phyloP scores from a whole-genome alignment of 768 basidiomycete species.

The Rhodotorula paludigena region DNA sequence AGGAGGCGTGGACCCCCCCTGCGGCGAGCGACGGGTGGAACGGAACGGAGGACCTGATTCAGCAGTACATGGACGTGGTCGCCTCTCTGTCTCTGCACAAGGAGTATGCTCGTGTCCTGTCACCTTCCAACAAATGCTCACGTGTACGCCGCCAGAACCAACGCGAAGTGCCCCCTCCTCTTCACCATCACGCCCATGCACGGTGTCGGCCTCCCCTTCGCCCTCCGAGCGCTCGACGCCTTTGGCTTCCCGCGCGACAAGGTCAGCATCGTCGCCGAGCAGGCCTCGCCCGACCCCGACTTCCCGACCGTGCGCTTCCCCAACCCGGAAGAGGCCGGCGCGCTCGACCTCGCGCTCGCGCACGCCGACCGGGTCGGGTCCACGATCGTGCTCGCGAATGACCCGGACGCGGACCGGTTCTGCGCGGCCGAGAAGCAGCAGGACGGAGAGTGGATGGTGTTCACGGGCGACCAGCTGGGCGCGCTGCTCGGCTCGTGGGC shows the following conservation, averaged over 20 bases:
- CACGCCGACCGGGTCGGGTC: conserved; percentile 58
- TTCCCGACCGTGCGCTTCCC: conserved; percentile 81
- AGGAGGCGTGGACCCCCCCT: conserved; percentile 50
- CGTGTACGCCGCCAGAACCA: conserved; percentile 41
- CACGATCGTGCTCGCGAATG: conserved; percentile 73
- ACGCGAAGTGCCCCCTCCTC: conserved; percentile 50
- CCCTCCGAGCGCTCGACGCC: conserved; percentile 56
- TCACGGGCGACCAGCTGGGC: conserved; percentile 83
- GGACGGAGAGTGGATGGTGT: conserved; percentile 59
- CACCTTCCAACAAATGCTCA: neutral
- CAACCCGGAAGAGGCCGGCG: conserved; percentile 86
- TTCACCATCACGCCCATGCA: conserved; percentile 90
- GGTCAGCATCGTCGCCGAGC: conserved; percentile 58
- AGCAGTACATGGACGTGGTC: conserved; percentile 57
- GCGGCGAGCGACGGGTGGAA: conserved; percentile 47
- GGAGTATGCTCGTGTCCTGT: conserved; percentile 1
- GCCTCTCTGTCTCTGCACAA: conserved; percentile 38
- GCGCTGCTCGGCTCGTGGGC: conserved; percentile 53
- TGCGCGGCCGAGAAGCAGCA: conserved; percentile 21
- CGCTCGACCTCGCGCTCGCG: conserved; percentile 59
- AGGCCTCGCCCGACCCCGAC: conserved; percentile 70
- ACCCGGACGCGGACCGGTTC: conserved; percentile 61
- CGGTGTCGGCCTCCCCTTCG: conserved; percentile 70
- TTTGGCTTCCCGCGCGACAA: conserved; percentile 57
- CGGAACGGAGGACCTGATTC: conserved; percentile 52